Base-by-base conservation (phyloP, 2,329 filamentous ascomycete genomes). In the Clarireedia paspali region DNA sequence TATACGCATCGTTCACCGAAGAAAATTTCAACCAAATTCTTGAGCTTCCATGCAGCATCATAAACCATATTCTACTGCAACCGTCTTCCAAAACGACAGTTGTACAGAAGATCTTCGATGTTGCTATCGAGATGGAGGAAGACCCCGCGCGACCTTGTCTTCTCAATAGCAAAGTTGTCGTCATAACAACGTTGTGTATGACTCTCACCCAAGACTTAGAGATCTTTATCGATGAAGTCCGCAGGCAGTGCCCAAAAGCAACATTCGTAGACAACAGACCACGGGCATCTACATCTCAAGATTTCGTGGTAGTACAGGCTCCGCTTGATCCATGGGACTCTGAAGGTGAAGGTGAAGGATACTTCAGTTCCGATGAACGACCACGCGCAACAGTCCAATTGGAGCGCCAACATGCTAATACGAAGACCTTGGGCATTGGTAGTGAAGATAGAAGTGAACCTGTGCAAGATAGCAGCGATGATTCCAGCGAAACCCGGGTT, bases 1-100 rank as follows among this genome's bases (percentile, higher is more conserved):
- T 60, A 5, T 53, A 36, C 26, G 40, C 52, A n/a, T 39, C 52
- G 12, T 54, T 49, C 23, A 53, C 39, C n/a, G 26, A 30, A 24
- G 10, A 54, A 15, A 38, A 47, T 7, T 56, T 58, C 24, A 52
- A 58, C 39, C 58, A 61, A 39, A 50, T 49, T 36, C 54, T 57
- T 4, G 51, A 61, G 44, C 30, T 59, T 14, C 50, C 53, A 23
- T 45, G 50, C 20, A 34, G 15, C 2, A 30, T 34, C 17, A 39
- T 60, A 45, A 26, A 34, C 5, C 24, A 46, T 12, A 36, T 60
- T 17, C 24, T 14, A 20, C 34, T 50, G 10, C 42, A 46, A 26
- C 45, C 17, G 9, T 53, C 30, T 26, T 12, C 6, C 20, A 38
- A 12, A 47, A 7, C 10, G 27, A 45, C 5, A 34, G 5, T 12